Evolutionary conservation across 2,329 filamentous ascomycete genomes (phyloP).

Genomic region (Apiospora arundinis): DNA sequence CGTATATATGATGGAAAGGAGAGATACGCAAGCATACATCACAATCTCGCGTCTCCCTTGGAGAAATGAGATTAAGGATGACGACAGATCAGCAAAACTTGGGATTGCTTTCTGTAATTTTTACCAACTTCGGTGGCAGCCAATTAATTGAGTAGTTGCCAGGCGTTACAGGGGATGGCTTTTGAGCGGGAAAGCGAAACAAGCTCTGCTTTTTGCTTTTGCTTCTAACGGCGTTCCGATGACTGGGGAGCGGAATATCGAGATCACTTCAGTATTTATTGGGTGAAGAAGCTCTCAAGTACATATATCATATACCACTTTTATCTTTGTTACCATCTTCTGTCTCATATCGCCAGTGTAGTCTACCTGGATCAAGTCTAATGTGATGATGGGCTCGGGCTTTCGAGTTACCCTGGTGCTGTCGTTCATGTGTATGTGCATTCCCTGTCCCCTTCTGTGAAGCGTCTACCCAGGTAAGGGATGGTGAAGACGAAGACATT

Average conservation of each 20-base stretch:
- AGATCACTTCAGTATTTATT: background rate
- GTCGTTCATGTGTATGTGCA: background rate
- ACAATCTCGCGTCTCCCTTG: background rate
- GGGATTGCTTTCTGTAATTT: constrained; percentile 6
- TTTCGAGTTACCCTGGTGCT: background rate
- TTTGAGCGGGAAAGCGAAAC: background rate
- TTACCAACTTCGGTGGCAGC: background rate
- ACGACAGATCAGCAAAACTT: background rate
- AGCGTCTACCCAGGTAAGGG: background rate
- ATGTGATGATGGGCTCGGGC: background rate
- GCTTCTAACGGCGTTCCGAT: background rate
- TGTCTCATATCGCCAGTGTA: too few relatives aligned
- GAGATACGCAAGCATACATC: background rate
- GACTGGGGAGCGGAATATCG: background rate
- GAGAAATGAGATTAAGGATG: background rate
- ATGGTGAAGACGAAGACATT: background rate
- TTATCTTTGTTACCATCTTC: constrained; percentile 8
- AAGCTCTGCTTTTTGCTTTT: background rate
- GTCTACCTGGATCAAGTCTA: background rate
- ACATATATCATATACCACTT: constrained; percentile 17
- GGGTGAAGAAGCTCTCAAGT: constrained; percentile 3
- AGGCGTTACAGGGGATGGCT: constrained; percentile 2
- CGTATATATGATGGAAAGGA: background rate
- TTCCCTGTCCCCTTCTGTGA: background rate
- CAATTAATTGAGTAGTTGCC: background rate